Base-by-base conservation (phyloP, 345 rosid genomes). In the Boechera retrofracta region DNA sequence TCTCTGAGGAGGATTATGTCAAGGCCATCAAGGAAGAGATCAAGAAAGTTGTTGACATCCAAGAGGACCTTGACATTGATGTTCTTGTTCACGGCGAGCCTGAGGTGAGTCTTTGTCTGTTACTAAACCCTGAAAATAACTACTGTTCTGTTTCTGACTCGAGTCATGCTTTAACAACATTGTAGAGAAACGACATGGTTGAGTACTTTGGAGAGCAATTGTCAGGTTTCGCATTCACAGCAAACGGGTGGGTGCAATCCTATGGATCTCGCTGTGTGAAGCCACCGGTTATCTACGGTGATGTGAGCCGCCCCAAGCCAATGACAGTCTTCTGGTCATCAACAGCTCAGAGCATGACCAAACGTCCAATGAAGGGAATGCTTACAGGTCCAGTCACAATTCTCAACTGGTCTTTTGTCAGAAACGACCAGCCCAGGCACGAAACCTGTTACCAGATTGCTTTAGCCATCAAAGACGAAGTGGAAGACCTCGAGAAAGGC, bases 361-460 rank as follows among this genome's bases (percentile, higher is more conserved):
- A 86, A 52, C 92, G 98, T 82, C 98, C 98, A 39, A 94, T 94
- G 98, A 94, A 94, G 86, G 98, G 98, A 58, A 94, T 94, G 98
- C 98, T 94, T 83, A 94, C 98, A n/a, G 98, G 98, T 48, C 98
- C 98, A 16, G 98, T 94, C 77, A 94, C 98, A 74, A 94, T 92
- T 73, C 91, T 94, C 67, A 92, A 94, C 90, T 94, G 98, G 98
- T 94, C 98, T 70, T 94, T 94, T 33, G 98, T 95, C 71, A 81
- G 98, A 52, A 95, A 95, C 75, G 98, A 94, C 88, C 98, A 94
- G 78, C 98, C 97, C 11, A 90, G 97, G 76, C 90, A 83, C 58
- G 97, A 91, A 79, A 94, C 97, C 55, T 90, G 97, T 82, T 94
- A 94, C 80, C 98, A 94, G 82, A 94, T 91, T 72, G 98, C 98